These are phyloP conservation scores for Serendipita sp. DNA, from an alignment of 768 basidiomycete species.

Conservation along the genomic window DNA sequence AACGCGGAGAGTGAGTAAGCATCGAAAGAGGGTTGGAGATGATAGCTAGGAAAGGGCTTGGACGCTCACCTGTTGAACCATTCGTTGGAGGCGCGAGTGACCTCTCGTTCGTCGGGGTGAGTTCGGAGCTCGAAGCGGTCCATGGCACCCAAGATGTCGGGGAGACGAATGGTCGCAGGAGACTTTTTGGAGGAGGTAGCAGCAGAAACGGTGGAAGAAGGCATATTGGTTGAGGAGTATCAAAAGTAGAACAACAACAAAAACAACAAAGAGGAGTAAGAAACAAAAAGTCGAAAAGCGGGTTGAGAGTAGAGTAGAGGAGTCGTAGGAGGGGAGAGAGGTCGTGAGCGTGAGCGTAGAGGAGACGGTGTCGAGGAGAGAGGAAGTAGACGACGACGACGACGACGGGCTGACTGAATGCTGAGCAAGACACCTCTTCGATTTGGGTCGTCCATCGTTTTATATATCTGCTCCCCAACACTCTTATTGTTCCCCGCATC, in stretches of 20 bases:
- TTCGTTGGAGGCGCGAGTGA: not conserved
- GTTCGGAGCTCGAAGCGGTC: slow-evolving; percentile 1
- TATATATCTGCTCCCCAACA: not conserved
- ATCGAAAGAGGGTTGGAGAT: not conserved
- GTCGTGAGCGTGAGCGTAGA: not conserved
- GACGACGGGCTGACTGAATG: not conserved
- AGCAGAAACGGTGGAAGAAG: not conserved
- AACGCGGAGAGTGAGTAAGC: too few species aligned
- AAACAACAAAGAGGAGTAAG: too few species aligned
- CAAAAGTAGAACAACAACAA: too few species aligned
- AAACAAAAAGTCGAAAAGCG: not conserved
- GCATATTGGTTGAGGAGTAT: not conserved
- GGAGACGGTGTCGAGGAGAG: not conserved
- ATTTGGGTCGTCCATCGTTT: not conserved
- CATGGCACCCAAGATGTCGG: slow-evolving; percentile 2
- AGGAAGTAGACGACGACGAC: not conserved
- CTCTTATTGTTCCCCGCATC: slow-evolving; percentile 3
- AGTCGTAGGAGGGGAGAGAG: not conserved
- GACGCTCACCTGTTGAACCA: slow-evolving; percentile 4
- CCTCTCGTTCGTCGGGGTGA: slow-evolving; percentile 1
- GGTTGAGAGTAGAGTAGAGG: not conserved
- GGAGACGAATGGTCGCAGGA: slow-evolving; percentile 4
- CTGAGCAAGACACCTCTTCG: not conserved
- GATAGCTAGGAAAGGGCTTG: not conserved
- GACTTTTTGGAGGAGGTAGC: not conserved